Evolutionary conservation across 2,329 filamentous ascomycete species (phyloP), one percentile per base, ranked within the genome.

Genomic region (Exophiala xenobiotica): DNA sequence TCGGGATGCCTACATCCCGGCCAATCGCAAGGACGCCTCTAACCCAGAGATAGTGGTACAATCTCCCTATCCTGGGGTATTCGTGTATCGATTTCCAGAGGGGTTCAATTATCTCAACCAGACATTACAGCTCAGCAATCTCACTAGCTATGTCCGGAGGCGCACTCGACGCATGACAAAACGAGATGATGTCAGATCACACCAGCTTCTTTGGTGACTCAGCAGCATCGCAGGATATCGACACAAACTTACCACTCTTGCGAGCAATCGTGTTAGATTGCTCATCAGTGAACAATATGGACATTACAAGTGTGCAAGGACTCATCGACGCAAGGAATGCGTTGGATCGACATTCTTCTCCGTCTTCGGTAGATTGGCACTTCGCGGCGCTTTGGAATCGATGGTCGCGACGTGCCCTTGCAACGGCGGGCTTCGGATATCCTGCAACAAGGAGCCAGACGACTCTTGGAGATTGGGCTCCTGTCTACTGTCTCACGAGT

Each of bases 21-120:
- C 79, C 9, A 69, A 77, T 49, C 74, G 75, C 43, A 66, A 70
- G n/a, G 77, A 80, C 47, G 76, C 75, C 29, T 70, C 76, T 26
- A 81, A 81, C 66, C 75, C 74, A 1, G 64, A 69, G 19, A 65
- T 79, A 20, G 54, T 68, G 9, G 67, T 79, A 11, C 66, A 67
- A n/a, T 70, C 70, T 33, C 76, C 76, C 3, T 73, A 78, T 53
- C 78, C 78, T 1, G 78, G 78, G 26, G 71, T 81, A 43, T 77
- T 80, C 56, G 72, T 81, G 52, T 81, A 79, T 64, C 74, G 76
- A 11, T 80, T 81, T 57, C 71, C 72, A 1, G 76, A 80, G 56
- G 75, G 78, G 20, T 78, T 81, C 68, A 81, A 79, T 64, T 81
- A 81, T 63, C 73, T 75, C 56, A 81, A 81, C 53, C 73, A 76